phyloP scores from a whole-genome alignment of 1,139 yeast species.

The Sugiyamaella paludigena region DNA sequence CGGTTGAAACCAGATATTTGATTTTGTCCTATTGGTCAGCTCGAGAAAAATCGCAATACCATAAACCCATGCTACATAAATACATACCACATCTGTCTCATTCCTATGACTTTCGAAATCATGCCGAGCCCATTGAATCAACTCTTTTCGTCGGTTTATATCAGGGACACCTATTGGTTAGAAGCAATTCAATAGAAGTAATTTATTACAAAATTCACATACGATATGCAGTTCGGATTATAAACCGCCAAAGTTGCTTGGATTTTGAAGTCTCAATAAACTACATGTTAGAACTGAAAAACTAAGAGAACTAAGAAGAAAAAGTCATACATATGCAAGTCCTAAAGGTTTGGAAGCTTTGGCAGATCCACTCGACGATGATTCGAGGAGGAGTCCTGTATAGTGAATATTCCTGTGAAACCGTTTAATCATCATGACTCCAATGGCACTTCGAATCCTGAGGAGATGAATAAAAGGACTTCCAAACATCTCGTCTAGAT shows the following conservation, averaged over 20 bases:
- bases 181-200: too few species aligned
- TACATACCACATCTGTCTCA: constrained; percentile 32
- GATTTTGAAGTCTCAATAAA: constrained; percentile 38
- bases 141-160: constrained; percentile 30
- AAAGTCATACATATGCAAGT: constrained; percentile 25
- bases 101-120: constrained; percentile 35
- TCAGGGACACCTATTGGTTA: constrained; percentile 19
- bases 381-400: too few species aligned
- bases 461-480: too few species aligned
- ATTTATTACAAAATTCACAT: too few species aligned
- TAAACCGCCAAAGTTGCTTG: constrained; percentile 36
- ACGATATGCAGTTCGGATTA: constrained; percentile 36
- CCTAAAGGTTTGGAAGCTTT: constrained; percentile 13
- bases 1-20: constrained; percentile 36
- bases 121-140: constrained; percentile 37
- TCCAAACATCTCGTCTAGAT: too few species aligned
- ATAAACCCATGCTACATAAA: too few species aligned
- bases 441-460: too few species aligned
- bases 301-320: not conserved
- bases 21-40: constrained; percentile 26
- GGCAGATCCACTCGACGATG: too few species aligned
- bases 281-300: not conserved
- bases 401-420: too few species aligned
- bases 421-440: too few species aligned
- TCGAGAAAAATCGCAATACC: not conserved